A percentile compares a stretch with the other conserved stretches of the same genome.
Evolutionary conservation across 2,329 filamentous ascomycete genomes (phyloP).

Genomic region (Drechslerella coelobrocha): DNA sequence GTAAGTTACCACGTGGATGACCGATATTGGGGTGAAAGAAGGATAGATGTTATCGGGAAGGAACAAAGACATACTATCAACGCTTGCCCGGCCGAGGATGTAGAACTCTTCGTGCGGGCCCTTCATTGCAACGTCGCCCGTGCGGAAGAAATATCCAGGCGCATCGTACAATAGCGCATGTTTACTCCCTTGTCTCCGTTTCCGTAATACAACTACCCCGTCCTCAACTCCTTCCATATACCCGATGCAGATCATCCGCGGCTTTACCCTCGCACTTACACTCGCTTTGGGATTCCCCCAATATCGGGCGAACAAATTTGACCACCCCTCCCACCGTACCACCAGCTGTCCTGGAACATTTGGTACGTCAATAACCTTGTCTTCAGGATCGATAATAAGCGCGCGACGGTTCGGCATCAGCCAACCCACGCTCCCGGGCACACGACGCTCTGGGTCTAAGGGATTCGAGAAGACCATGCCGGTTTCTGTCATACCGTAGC

Average conservation of each 20-base stretch:
- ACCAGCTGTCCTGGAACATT: conserved; percentile 19
- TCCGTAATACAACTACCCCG: conserved; percentile 14
- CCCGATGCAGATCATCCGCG: background rate
- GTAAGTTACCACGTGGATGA: conserved; percentile 59
- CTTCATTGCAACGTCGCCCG: conserved; percentile 79
- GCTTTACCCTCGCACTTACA: conserved; percentile 56
- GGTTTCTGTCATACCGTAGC: conserved; percentile 98
- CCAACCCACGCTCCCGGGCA: conserved; percentile 93
- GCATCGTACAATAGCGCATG: conserved; percentile 69
- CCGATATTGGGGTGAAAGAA: conserved; percentile 50
- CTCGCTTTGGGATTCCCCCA: conserved; percentile 87
- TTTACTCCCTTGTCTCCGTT: background rate
- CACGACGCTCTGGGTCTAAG: conserved; percentile 73
- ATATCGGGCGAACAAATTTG: conserved; percentile 67
- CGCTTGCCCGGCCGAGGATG: conserved; percentile 83
- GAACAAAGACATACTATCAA: conserved; percentile 57
- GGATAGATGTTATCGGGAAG: background rate
- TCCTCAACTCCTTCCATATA: conserved; percentile 12
- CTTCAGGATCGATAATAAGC: conserved; percentile 59
- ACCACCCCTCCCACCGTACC: conserved; percentile 56
- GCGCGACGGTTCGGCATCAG: conserved; percentile 85
- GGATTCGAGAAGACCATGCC: conserved; percentile 84
- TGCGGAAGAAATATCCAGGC: conserved; percentile 87
- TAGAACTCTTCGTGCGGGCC: conserved; percentile 59
- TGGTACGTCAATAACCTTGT: conserved; percentile 11